Evolutionary conservation across 768 basidiomycete genomes (phyloP).

Genomic region (Podaxis sp.): DNA sequence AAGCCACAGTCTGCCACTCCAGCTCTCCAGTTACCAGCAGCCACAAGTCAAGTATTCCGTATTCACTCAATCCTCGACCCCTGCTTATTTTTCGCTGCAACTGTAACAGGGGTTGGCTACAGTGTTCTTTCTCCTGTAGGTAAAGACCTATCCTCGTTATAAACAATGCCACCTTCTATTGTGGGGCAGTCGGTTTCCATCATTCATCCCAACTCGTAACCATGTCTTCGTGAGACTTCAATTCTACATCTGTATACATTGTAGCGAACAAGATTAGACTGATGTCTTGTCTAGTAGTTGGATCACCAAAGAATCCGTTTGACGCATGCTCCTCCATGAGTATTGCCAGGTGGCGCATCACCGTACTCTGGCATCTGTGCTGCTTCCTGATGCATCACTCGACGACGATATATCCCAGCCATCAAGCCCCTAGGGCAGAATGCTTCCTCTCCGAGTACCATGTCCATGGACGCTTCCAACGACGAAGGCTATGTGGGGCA

Average conservation of each 20-base stretch:
- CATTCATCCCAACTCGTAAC: not conserved
- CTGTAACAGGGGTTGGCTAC: not conserved
- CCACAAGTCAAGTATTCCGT: too few relatives aligned
- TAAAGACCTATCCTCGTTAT: not conserved
- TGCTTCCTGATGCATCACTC: not conserved
- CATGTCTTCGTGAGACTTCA: not conserved
- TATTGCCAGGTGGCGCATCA: too few relatives aligned
- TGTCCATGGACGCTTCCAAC: not conserved
- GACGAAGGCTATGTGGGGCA: not conserved
- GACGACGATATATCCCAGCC: not conserved
- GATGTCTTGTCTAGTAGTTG: not conserved
- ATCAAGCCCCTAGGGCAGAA: not conserved
- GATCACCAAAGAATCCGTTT: not conserved
- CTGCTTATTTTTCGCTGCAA: too few relatives aligned
- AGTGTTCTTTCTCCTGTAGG: not conserved
- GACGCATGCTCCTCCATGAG: too few relatives aligned
- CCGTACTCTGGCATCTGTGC: not conserved
- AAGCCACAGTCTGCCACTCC: too few relatives aligned
- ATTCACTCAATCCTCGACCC: too few relatives aligned
- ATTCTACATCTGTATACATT: not conserved
- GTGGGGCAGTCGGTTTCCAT: too few relatives aligned
- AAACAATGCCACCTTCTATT: not conserved
- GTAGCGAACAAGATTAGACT: not conserved
- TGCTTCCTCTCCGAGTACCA: not conserved
- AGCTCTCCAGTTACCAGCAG: too few relatives aligned